These are phyloP conservation scores for Geotrichum phurueaensis DNA, from an alignment of 1,139 yeast species.

Conservation along the genomic window DNA sequence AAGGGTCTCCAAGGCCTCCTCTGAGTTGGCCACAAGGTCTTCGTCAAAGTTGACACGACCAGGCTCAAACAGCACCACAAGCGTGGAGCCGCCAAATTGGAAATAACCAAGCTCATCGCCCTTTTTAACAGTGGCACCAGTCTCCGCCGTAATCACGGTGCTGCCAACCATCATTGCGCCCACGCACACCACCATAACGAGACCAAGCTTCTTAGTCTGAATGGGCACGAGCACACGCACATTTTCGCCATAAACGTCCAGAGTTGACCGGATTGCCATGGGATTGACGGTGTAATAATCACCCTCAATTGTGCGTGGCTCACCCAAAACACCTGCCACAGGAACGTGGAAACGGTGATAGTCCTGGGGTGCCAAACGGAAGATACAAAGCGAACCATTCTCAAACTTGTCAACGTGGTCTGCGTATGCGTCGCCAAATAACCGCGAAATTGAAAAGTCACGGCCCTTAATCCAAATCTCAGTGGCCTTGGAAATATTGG, in stretches of 20 bases:
- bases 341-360: constrained; percentile 92
- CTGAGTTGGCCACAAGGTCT: constrained; percentile 65
- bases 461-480: constrained; percentile 85
- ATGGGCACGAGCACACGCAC: constrained; percentile 73
- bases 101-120: constrained; percentile 90
- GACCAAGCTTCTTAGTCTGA: constrained; percentile 65
- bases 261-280: constrained; percentile 82
- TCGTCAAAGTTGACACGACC: constrained; percentile 53
- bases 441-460: constrained; percentile 59
- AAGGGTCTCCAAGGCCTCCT: constrained; percentile 67
- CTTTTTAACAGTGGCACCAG: constrained; percentile 52
- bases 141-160: constrained; percentile 59
- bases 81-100: constrained; percentile 95
- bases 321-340: constrained; percentile 64
- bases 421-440: constrained; percentile 54
- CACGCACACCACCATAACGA: constrained; percentile 69
- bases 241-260: constrained; percentile 92
- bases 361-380: constrained; percentile 93
- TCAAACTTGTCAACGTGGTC: constrained; percentile 43
- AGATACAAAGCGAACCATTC: constrained; percentile 64
- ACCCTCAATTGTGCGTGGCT: constrained; percentile 67
- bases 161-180: constrained; percentile 99
- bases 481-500: constrained; percentile 55
- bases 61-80: constrained; percentile 52
- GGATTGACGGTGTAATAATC: constrained; percentile 95